These are phyloP conservation scores for Macrophomina tecta DNA, from an alignment of 2,329 filamentous ascomycete genomes.

Conservation along the genomic window DNA sequence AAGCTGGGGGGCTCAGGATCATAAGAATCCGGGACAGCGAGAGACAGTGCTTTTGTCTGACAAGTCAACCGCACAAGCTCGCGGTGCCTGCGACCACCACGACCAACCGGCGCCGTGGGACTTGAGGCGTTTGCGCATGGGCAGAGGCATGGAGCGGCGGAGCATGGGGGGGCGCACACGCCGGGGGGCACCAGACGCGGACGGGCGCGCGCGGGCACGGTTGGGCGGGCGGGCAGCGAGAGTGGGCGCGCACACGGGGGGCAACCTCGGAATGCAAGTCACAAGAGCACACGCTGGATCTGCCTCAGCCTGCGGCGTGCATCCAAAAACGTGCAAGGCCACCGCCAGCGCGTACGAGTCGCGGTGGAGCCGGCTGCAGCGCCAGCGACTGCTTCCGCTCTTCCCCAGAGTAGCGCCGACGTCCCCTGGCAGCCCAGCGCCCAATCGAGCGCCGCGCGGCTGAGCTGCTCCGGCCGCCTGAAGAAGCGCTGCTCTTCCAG, in stretches of 20 bases:
- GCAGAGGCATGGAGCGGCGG: conserved; percentile 26
- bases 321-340: conserved; percentile 25
- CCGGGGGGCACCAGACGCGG: conserved; percentile 4
- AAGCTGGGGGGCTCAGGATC: conserved; percentile 26
- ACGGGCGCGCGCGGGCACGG: conserved; percentile 10
- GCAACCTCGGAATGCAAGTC: conserved; percentile 24
- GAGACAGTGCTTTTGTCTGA: conserved; percentile 28
- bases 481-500: conserved; percentile 22
- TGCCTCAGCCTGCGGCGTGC: conserved; percentile 25
- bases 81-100: conserved; percentile 25
- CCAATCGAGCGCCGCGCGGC: conserved; percentile 24
- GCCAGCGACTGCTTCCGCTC: conserved; percentile 24
- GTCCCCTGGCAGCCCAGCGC: conserved; percentile 22
- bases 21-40: conserved; percentile 27
- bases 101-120: conserved; percentile 26
- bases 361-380: conserved; percentile 25
- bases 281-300: conserved; percentile 27
- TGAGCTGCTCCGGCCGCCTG: conserved; percentile 21
- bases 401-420: conserved; percentile 26
- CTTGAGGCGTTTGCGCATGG: conserved; percentile 28
- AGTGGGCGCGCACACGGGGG: background rate
- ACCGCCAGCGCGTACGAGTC: conserved; percentile 26
- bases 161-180: conserved; percentile 24
- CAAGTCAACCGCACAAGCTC: conserved; percentile 27
- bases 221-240: conserved; percentile 11